Percentiles rank a stretch among this genome's conserved stretches.
phyloP scores from a whole-genome alignment of 2,329 filamentous ascomycete species.

The Epichloe uncinata region DNA sequence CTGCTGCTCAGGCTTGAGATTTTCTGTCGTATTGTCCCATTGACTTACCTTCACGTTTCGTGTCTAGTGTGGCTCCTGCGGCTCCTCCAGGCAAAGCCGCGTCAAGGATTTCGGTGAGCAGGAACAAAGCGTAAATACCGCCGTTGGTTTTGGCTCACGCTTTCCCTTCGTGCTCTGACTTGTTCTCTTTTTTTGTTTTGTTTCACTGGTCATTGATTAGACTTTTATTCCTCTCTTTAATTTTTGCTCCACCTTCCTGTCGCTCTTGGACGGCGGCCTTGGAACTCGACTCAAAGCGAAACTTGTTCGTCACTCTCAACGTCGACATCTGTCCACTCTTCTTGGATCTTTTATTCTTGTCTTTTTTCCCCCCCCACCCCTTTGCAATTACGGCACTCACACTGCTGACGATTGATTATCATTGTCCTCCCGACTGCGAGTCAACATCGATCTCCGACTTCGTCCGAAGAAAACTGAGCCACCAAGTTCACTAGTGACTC shows the following conservation, averaged over 20 bases:
- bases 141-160: neutral
- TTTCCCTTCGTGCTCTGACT: neutral
- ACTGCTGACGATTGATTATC: neutral
- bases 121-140: neutral
- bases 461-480: neutral
- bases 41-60: neutral
- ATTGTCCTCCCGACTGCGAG: neutral
- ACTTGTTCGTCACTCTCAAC: conserved; percentile 3
- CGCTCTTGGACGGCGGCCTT: neutral
- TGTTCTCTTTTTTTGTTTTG: neutral
- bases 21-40: neutral
- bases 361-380: neutral
- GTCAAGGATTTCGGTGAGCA: neutral
- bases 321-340: neutral
- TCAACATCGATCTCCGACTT: neutral
- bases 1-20: neutral
- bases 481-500: neutral
- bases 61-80: neutral
- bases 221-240: neutral
- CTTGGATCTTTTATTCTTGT: conserved; percentile 5
- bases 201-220: neutral
- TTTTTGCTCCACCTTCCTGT: neutral
- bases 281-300: neutral
- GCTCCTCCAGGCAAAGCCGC: neutral
- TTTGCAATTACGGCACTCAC: neutral